Evolutionary conservation across 148 eudicot species (phyloP).

Genomic region (Nepenthes gracilis): DNA sequence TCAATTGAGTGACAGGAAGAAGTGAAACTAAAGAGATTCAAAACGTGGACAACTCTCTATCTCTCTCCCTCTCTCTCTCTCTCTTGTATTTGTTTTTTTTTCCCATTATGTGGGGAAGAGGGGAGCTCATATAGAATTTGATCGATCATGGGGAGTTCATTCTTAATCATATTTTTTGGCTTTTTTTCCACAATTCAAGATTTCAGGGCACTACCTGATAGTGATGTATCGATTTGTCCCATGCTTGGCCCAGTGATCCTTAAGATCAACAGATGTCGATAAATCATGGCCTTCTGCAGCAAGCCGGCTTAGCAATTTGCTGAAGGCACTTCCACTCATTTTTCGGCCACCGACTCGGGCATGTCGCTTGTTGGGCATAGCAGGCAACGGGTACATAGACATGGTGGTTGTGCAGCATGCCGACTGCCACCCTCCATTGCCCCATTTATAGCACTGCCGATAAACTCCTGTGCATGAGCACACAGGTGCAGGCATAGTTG

Average conservation of each 20-base stretch:
- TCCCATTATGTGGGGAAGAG: no score
- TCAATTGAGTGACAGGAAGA: no score
- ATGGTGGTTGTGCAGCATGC: slow-evolving; percentile 86
- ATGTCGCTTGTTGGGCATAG: slow-evolving; percentile 76
- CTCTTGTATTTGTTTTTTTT: no score
- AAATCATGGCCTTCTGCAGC: slow-evolving; percentile 86
- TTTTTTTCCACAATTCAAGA: no score
- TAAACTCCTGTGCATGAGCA: slow-evolving; percentile 86
- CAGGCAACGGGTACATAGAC: slow-evolving; percentile 79
- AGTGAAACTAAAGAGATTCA: no score
- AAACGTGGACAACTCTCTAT: no score
- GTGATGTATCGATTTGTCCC: slow-evolving; percentile 97
- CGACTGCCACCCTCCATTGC: slow-evolving; percentile 97
- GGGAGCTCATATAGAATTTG: no score
- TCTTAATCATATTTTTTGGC: no score
- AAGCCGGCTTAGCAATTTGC: slow-evolving; percentile 69
- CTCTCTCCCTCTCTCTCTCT: no score
- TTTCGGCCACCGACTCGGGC: slow-evolving; percentile 89
- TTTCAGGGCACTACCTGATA: slow-evolving; percentile 35
- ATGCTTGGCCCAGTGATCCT: slow-evolving; percentile 91
- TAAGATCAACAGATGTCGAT: slow-evolving; percentile 76
- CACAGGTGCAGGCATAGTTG: slow-evolving; percentile 83
- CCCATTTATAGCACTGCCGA: slow-evolving; percentile 96
- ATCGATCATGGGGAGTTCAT: no score
- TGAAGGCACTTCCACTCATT: slow-evolving; percentile 95